phyloP scores from a whole-genome alignment of 768 basidiomycete species.

The Mrakia gelida region DNA sequence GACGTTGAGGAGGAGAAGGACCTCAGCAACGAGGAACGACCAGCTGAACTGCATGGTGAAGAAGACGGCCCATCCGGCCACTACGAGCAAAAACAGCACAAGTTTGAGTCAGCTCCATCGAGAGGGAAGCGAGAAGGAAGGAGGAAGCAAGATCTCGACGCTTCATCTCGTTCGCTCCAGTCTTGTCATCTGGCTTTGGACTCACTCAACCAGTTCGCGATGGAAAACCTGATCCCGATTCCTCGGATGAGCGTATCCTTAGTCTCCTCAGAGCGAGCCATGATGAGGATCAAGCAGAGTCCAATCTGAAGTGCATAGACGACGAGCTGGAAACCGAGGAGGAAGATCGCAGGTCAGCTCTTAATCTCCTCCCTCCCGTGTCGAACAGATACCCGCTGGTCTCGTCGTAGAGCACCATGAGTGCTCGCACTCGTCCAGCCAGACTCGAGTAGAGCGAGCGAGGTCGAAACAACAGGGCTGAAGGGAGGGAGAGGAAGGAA shows the following conservation, averaged over 20 bases:
- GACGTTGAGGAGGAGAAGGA: constrained; percentile 66
- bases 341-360: neutral
- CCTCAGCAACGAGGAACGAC: constrained; percentile 64
- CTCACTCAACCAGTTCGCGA: constrained; percentile 70
- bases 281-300: constrained; percentile 72
- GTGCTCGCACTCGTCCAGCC: too few relatives aligned
- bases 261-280: constrained; percentile 69
- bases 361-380: neutral
- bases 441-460: neutral
- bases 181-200: neutral
- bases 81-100: neutral
- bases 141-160: neutral
- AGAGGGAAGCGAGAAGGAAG: constrained; percentile 15
- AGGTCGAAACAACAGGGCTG: neutral
- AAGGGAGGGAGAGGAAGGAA: constrained; percentile 37
- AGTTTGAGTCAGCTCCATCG: neutral
- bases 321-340: constrained; percentile 46
- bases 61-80: neutral
- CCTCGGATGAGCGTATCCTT: constrained; percentile 73
- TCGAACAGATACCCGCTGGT: neutral
- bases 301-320: constrained; percentile 68
- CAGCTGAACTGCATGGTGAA: constrained; percentile 59
- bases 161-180: too few relatives aligned
- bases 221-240: constrained; percentile 70
- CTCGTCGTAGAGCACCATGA: too few relatives aligned